These are phyloP conservation scores for Bacidia gigantensis DNA, from an alignment of 495 filamentous ascomycete genomes.

Conservation along the genomic window DNA sequence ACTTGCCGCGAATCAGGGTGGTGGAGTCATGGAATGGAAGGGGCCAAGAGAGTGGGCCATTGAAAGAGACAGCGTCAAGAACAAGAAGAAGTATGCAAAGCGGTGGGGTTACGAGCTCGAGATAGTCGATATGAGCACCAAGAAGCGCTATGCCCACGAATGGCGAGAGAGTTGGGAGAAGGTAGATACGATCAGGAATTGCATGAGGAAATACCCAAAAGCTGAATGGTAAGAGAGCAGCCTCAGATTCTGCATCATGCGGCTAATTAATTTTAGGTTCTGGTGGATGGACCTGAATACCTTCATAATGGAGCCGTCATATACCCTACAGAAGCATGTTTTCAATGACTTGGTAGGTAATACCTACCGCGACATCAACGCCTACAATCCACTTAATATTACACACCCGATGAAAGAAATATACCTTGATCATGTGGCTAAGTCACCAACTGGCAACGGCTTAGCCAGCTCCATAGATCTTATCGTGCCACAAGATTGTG, in stretches of 20 bases:
- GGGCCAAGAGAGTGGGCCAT: conserved; percentile 96
- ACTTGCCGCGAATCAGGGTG: conserved; percentile 82
- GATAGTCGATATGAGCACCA: conserved; percentile 93
- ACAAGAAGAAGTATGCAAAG: conserved; percentile 77
- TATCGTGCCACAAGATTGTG: conserved; percentile 84
- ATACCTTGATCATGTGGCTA: conserved; percentile 62
- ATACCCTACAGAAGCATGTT: conserved; percentile 80
- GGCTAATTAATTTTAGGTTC: conserved; percentile 47
- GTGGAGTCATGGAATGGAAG: conserved; percentile 99
- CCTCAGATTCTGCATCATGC: neutral
- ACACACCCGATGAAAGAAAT: conserved; percentile 57
- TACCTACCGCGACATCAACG: conserved; percentile 92
- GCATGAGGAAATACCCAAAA: conserved; percentile 83
- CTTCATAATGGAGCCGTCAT: conserved; percentile 91
- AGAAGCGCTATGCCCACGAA: conserved; percentile 97
- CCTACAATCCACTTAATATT: conserved; percentile 92
- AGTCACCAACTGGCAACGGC: conserved; percentile 60
- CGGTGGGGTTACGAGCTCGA: conserved; percentile 94
- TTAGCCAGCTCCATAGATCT: conserved; percentile 66
- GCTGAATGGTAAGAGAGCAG: conserved; percentile 76
- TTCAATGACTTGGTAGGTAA: conserved; percentile 63
- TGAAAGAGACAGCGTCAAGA: conserved; percentile 87
- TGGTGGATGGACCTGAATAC: conserved; percentile 99
- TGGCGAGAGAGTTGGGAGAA: conserved; percentile 99
- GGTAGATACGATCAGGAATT: conserved; percentile 84